Base-by-base conservation (phyloP, 495 filamentous ascomycete species). In the Tricharina praecox region DNA sequence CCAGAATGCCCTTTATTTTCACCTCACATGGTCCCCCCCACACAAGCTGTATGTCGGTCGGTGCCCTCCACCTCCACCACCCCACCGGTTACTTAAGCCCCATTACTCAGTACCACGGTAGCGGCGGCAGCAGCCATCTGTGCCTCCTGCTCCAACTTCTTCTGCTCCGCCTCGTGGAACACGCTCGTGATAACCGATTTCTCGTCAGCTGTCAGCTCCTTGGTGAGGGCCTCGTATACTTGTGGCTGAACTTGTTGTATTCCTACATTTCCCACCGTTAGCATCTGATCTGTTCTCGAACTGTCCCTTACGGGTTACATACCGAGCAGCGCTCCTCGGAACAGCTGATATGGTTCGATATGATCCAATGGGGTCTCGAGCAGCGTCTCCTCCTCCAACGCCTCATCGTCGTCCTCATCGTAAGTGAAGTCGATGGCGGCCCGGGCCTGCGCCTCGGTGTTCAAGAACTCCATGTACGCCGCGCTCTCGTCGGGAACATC, bases 391-490 rank as follows among this genome's bases (percentile, higher is more conserved):
- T 97, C 90, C 57, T 95, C 90, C 20, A 93, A 70, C 18, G 92
- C 77, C 26, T 95, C 87, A 34, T 90, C 87, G 21, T 93, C 85
- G 7, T 78, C 76, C 5, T 67, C 55, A 18, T 45, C 52, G 38
- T 41, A 39, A 9, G 47, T 39, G 19, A 46, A 34, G 23, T 73
- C 75, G 9, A 70, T 70, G 7, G 74, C 70, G 10, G 23, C 40
- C 35, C 32, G 43, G 26, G 47, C 23, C 51, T 64, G 66, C 57
- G 79, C 81, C 69, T 94, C 88, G 59, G 88, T 79, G 54, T 86
- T 88, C 39, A 97, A 64, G 68, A 97, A 97, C 44, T 96, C 88
- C 26, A 97, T 73, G 60, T 97, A 97, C 1, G 90, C 85, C 16
- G 81, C 78, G 58, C 83, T 85, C 65, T 97, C 90, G 57, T 95